Conservation (phyloP, 148 eudicot species). For the Silene conica region DNA sequence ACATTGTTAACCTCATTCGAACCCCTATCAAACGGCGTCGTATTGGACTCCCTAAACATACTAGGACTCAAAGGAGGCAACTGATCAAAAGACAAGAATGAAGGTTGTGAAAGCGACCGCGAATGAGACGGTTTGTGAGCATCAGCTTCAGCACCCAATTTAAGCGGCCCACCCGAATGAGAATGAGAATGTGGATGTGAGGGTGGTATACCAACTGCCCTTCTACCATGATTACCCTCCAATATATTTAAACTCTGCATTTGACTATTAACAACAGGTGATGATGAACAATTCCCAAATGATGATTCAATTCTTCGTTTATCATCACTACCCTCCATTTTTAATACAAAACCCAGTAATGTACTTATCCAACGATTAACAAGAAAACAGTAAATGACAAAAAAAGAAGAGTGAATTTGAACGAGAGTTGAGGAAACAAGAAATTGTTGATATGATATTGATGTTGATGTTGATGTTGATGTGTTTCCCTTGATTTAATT, state of each 20-base stretch:
- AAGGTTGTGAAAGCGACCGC: slow-evolving; percentile 32
- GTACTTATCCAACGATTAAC: not conserved
- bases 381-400: not conserved
- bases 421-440: no score
- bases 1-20: not conserved
- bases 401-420: not conserved
- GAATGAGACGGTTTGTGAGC: slow-evolving; percentile 25
- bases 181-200: slow-evolving; percentile 28
- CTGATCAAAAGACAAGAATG: slow-evolving; percentile 35
- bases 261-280: slow-evolving; percentile 23
- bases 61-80: slow-evolving; percentile 45
- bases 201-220: slow-evolving; percentile 32
- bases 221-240: slow-evolving; percentile 17
- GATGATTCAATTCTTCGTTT: slow-evolving; percentile 29
- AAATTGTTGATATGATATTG: no score
- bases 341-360: not conserved
- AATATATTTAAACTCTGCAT: slow-evolving; percentile 30
- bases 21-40: slow-evolving; percentile 5
- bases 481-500: no score
- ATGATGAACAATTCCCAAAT: slow-evolving; percentile 33
- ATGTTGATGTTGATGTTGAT: no score
- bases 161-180: slow-evolving; percentile 6
- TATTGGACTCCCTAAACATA: slow-evolving; percentile 16
- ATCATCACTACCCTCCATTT: slow-evolving; percentile 36
- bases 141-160: no score